These are phyloP conservation scores for Colletotrichum camelliae DNA, from an alignment of 2,329 filamentous ascomycete species.

Conservation along the genomic window DNA sequence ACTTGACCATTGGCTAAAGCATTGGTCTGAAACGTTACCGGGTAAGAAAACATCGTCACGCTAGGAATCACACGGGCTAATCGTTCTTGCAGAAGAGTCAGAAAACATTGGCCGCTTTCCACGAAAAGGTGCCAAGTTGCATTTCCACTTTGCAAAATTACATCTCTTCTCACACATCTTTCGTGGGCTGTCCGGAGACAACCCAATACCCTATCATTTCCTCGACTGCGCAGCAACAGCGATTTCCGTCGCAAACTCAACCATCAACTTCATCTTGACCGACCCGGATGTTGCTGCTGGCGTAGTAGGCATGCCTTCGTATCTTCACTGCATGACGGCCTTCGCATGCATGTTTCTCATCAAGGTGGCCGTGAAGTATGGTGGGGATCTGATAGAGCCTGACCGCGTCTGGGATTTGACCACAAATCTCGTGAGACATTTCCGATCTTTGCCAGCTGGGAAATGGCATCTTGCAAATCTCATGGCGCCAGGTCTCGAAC, in stretches of 20 bases:
- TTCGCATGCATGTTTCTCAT: slow-evolving; percentile 59
- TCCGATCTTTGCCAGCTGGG: slow-evolving; percentile 44
- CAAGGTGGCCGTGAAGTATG: slow-evolving; percentile 49
- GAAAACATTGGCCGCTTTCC: slow-evolving; percentile 44
- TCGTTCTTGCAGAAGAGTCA: slow-evolving; percentile 41
- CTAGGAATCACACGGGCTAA: background rate
- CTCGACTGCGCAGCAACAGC: slow-evolving; percentile 37
- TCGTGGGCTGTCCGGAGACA: slow-evolving; percentile 39
- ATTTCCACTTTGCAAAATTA: slow-evolving; percentile 47
- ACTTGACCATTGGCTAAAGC: slow-evolving; percentile 40
- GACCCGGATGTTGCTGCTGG: slow-evolving; percentile 46
- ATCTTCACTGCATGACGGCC: slow-evolving; percentile 57
- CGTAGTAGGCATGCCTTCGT: slow-evolving; percentile 52
- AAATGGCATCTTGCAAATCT: slow-evolving; percentile 51
- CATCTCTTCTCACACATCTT: slow-evolving; percentile 48
- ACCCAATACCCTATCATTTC: slow-evolving; percentile 38
- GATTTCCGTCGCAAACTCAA: slow-evolving; percentile 44
- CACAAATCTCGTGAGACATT: slow-evolving; percentile 40
- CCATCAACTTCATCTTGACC: slow-evolving; percentile 47
- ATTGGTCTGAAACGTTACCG: slow-evolving; percentile 36
- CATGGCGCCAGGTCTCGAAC: slow-evolving; percentile 51
- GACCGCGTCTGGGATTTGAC: slow-evolving; percentile 41
- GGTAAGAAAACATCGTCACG: slow-evolving; percentile 23
- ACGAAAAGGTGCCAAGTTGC: slow-evolving; percentile 43
- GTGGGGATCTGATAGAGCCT: slow-evolving; percentile 41